Percentiles rank a stretch among this genome's conserved stretches.
Conservation (phyloP, 345 rosid species). For the thale cress (Arabidopsis thaliana) region DNA sequence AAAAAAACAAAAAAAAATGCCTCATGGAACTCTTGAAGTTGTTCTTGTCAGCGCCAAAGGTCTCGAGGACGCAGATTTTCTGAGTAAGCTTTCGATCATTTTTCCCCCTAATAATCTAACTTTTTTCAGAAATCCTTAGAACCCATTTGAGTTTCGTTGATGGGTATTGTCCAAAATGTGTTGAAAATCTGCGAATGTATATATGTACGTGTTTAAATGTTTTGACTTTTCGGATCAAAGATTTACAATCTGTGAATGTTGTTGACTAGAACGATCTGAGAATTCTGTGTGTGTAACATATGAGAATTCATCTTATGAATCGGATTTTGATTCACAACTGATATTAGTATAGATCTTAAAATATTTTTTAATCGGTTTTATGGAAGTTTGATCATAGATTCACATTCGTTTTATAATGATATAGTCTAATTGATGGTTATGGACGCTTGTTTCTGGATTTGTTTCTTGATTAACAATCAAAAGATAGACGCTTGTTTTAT, state of each 20-base stretch:
- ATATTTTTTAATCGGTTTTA: not conserved
- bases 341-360: not conserved
- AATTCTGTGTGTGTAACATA: not conserved
- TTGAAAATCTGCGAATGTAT: slow-evolving; percentile 29
- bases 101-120: not conserved
- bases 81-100: slow-evolving; percentile 47
- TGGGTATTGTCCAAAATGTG: slow-evolving; percentile 13
- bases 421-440: slow-evolving; percentile 11
- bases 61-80: slow-evolving; percentile 60
- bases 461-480: not conserved
- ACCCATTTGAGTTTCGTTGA: slow-evolving; percentile 22
- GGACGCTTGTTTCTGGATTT: slow-evolving; percentile 12
- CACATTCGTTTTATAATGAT: not conserved
- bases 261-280: slow-evolving; percentile 1
- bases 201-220: slow-evolving; percentile 1
- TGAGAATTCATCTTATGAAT: not conserved
- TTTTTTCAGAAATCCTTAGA: not conserved
- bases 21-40: slow-evolving; percentile 69
- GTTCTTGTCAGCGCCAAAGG: slow-evolving; percentile 69
- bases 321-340: not conserved
- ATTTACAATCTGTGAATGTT: not conserved
- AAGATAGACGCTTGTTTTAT: not conserved
- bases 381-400: slow-evolving; percentile 22
- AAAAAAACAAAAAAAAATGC: slow-evolving; percentile 41
- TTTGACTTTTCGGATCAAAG: slow-evolving; percentile 28